phyloP scores from a whole-genome alignment of 1,284 basidiomycete genomes.

The Ceratobasidium papillatum region DNA sequence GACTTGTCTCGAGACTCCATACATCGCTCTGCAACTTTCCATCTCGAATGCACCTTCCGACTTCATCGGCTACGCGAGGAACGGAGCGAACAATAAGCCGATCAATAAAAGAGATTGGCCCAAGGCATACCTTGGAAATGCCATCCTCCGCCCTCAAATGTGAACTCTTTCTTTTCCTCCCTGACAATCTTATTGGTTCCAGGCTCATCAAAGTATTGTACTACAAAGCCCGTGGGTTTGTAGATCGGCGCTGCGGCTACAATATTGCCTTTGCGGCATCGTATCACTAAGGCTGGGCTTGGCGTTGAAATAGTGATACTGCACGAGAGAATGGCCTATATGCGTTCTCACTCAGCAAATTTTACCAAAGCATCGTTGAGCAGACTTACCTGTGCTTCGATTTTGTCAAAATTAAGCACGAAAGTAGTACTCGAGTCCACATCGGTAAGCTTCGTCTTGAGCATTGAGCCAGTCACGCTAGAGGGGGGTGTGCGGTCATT shows the following conservation, averaged over 20 bases:
- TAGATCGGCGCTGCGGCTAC: slow-evolving; percentile 69
- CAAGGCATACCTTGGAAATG: slow-evolving; percentile 67
- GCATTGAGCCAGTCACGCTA: slow-evolving; percentile 45
- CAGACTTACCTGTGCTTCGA: slow-evolving; percentile 56
- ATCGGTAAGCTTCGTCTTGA: slow-evolving; percentile 77
- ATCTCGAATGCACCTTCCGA: slow-evolving; percentile 76
- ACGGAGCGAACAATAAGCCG: not conserved
- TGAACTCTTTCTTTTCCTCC: slow-evolving; percentile 41
- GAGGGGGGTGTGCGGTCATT: slow-evolving; percentile 66
- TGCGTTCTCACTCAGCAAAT: not conserved
- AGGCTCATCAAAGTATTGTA: slow-evolving; percentile 66
- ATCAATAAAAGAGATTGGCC: slow-evolving; percentile 48
- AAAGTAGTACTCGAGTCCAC: slow-evolving; percentile 84
- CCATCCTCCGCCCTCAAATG: slow-evolving; percentile 64
- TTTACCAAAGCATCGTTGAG: not conserved
- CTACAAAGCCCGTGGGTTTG: slow-evolving; percentile 67
- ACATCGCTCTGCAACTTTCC: slow-evolving; percentile 42
- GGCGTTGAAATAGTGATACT: slow-evolving; percentile 43
- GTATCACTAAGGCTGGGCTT: slow-evolving; percentile 38
- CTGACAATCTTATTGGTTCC: slow-evolving; percentile 55
- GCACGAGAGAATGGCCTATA: slow-evolving; percentile 44
- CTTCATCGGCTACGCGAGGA: slow-evolving; percentile 50
- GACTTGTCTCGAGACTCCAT: slow-evolving; percentile 43
- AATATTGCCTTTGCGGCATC: slow-evolving; percentile 69
- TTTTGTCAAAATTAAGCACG: slow-evolving; percentile 69